These are phyloP conservation scores for Rhodosporidiobolus odoratus DNA, from an alignment of 768 basidiomycete genomes.

Conservation along the genomic window DNA sequence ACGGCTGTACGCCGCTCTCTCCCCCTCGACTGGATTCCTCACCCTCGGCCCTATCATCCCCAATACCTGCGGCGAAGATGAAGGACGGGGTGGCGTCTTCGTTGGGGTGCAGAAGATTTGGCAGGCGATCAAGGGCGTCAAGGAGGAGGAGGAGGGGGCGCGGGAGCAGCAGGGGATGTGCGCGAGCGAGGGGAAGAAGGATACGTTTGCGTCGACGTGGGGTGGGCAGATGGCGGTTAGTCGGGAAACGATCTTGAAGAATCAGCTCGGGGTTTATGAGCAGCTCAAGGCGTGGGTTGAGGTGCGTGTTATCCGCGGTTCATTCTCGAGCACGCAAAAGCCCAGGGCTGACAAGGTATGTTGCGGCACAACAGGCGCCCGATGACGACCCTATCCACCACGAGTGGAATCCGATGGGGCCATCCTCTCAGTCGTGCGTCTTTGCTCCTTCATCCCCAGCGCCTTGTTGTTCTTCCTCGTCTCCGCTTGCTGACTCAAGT, in stretches of 20 bases:
- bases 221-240: constrained; percentile 44
- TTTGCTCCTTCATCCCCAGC: background rate
- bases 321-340: background rate
- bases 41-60: constrained; percentile 43
- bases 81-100: constrained; percentile 2
- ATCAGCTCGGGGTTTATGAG: constrained; percentile 28
- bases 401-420: background rate
- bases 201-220: constrained; percentile 37
- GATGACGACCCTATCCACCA: constrained; percentile 13
- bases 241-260: constrained; percentile 36
- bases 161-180: background rate
- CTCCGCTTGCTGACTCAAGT: background rate
- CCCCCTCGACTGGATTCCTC: constrained; percentile 39
- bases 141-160: background rate
- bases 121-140: constrained; percentile 31
- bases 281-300: background rate
- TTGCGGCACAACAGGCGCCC: background rate
- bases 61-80: constrained; percentile 40
- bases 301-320: background rate
- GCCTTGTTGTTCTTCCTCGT: background rate
- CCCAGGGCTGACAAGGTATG: background rate
- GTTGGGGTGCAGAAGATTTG: constrained; percentile 40
- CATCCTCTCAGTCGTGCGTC: background rate
- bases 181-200: background rate
- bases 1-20: constrained; percentile 33